A percentile compares a stretch with the other conserved stretches of the same genome.
Conservation (phyloP, 208 protist genomes). For the Wallacemonas sp. region DNA sequence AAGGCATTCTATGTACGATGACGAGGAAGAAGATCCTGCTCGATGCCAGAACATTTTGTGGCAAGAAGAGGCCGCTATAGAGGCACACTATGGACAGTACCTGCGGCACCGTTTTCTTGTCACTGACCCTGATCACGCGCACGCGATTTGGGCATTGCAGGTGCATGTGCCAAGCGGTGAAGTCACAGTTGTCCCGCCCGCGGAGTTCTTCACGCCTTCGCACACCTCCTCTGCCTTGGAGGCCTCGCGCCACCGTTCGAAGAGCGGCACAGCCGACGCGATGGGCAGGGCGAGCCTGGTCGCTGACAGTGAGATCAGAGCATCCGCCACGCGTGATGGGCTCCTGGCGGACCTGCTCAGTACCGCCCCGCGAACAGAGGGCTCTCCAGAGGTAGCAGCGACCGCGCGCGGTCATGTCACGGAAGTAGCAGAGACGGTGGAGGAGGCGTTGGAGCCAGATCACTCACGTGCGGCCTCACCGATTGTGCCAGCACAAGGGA, state of each 20-base stretch:
- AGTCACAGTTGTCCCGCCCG: constrained; percentile 21
- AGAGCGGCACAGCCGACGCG: too few species aligned
- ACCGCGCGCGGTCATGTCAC: not conserved
- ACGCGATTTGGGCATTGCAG: constrained; percentile 70
- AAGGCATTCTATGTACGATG: too few species aligned
- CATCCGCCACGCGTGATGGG: not conserved
- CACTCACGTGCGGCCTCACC: too few species aligned
- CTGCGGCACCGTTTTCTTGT: constrained; percentile 57
- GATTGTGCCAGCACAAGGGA: too few species aligned
- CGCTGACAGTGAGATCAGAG: not conserved
- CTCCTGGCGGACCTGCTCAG: not conserved
- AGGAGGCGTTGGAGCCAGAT: not conserved
- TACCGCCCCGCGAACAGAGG: not conserved
- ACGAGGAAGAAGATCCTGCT: not conserved
- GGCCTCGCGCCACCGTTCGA: too few species aligned
- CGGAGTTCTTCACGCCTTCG: constrained; percentile 10
- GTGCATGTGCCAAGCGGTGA: constrained; percentile 22
- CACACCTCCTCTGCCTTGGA: not conserved
- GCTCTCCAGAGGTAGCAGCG: constrained; percentile 1
- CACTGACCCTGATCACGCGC: constrained; percentile 29
- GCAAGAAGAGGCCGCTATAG: constrained; percentile 23
- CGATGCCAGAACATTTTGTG: constrained; percentile 17
- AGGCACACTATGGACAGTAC: constrained; percentile 7
- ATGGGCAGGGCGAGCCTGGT: not conserved
- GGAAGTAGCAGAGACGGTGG: not conserved